Evolutionary conservation across 441 rosid species (phyloP), one percentile per base, ranked within the genome.

Genomic region (Manihot esculenta): DNA sequence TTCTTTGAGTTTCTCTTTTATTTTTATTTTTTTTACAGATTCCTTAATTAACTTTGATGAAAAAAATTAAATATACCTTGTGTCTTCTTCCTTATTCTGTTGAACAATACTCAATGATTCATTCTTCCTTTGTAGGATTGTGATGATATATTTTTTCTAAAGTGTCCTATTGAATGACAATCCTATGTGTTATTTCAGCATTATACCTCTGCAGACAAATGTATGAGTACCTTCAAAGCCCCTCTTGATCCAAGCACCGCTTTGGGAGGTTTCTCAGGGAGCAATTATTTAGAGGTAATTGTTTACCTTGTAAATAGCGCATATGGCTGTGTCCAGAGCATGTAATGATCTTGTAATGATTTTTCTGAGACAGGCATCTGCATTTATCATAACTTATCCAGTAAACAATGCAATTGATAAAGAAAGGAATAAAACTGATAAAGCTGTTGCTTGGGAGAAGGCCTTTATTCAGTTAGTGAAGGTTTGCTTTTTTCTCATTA

Each of bases 201-300:
- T 80, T 95, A 81, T 84, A 88, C 96, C 74, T 87, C 99, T 69
- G 87, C 97, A 62, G 99, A 93, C 15, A 65, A 84, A 72, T 95
- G 99, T 80, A 78, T 87, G 91, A 91, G 99, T 79, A 95, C 99
- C 63, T 95, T 91, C 81, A 95, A 95, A 81, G 99, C 87, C 42
- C 99, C 99, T 23, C 91, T 95, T 72, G 98, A 95, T 86, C 99
- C 99, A 82, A 89, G 88, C 80, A 91, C 97, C 73, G 88, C 92
- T 69, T 72, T 95, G 72, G 99, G 99, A 82, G 99, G 99, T 75
- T 93, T 91, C 81, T 80, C 87, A 53, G 93, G 95, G 80, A 95
- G 82, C 84, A 91, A 83, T 84, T 95, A 84, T 64, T 85, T 89
- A 35, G 95, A 95, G 98, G 99, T 93, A 81, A 60, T 64, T 66